Conservation (phyloP, 1,284 basidiomycete species). For the Sporisorium exsertum region DNA sequence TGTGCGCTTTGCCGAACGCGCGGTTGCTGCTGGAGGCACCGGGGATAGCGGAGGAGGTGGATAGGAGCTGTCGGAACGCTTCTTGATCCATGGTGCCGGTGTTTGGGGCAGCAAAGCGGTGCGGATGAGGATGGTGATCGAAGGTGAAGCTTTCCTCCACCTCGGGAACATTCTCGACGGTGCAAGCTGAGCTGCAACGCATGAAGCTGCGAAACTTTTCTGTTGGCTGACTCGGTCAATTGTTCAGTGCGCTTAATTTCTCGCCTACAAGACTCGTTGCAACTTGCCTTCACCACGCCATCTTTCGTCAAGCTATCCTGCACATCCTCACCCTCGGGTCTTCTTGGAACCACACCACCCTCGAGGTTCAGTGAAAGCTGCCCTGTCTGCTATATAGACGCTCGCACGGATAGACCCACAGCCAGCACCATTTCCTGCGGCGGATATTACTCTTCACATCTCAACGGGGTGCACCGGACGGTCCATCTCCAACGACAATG, state of each 20-base stretch:
- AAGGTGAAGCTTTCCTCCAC: background rate
- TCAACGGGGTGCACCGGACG: no score
- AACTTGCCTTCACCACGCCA: background rate
- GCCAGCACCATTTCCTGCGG: no score
- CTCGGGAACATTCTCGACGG: no score
- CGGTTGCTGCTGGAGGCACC: constrained; percentile 11
- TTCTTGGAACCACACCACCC: background rate
- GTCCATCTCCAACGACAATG: constrained; percentile 14
- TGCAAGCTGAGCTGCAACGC: background rate
- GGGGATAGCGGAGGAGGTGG: constrained; percentile 14
- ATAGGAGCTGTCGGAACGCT: constrained; percentile 57
- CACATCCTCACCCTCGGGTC: background rate
- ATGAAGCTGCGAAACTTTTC: background rate
- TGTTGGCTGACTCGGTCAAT: constrained; percentile 31
- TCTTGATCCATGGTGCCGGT: constrained; percentile 54
- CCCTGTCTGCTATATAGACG: no score
- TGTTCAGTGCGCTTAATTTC: constrained; percentile 32
- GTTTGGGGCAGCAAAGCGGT: background rate
- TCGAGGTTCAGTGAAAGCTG: no score
- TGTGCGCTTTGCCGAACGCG: constrained; percentile 31
- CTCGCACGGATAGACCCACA: no score
- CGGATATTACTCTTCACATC: background rate
- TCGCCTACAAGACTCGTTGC: constrained; percentile 8
- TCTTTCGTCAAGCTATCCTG: background rate
- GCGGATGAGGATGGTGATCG: background rate